phyloP scores from a whole-genome alignment of 2,329 filamentous ascomycete species.

The Lachnellula occidentalis region DNA sequence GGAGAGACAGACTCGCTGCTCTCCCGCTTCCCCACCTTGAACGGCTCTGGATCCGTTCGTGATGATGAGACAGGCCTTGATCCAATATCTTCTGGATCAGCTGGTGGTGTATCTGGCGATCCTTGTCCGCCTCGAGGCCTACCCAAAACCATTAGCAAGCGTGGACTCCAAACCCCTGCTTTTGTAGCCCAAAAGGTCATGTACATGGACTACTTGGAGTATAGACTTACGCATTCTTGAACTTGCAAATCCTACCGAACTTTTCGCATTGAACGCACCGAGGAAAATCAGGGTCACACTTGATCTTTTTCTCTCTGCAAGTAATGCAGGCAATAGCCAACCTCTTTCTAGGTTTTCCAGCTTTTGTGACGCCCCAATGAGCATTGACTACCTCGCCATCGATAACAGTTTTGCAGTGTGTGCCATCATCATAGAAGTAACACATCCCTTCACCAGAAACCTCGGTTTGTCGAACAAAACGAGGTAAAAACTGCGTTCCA shows the following conservation, averaged over 20 bases:
- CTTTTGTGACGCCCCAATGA: slow-evolving; percentile 90
- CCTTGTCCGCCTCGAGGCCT: slow-evolving; percentile 32
- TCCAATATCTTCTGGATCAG: slow-evolving; percentile 27
- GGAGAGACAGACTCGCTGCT: slow-evolving; percentile 26
- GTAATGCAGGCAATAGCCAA: slow-evolving; percentile 89
- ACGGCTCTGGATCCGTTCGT: slow-evolving; percentile 26
- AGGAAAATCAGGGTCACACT: slow-evolving; percentile 83
- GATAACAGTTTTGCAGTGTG: slow-evolving; percentile 75
- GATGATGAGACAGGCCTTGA: slow-evolving; percentile 25
- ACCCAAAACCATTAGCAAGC: slow-evolving; percentile 34
- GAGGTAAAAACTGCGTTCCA: slow-evolving; percentile 60
- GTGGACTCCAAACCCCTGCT: not conserved
- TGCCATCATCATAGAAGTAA: slow-evolving; percentile 82
- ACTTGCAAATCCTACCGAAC: slow-evolving; percentile 78
- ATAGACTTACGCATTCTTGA: slow-evolving; percentile 72
- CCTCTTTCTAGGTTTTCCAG: slow-evolving; percentile 86
- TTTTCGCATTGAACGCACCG: slow-evolving; percentile 91
- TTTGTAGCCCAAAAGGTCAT: no score
- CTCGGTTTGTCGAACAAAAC: slow-evolving; percentile 58
- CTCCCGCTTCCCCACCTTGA: slow-evolving; percentile 25
- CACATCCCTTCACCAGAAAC: slow-evolving; percentile 75
- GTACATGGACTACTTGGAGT: no score
- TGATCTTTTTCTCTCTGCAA: slow-evolving; percentile 96
- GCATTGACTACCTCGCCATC: slow-evolving; percentile 85
- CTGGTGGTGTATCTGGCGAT: slow-evolving; percentile 31